These are phyloP conservation scores for Aspergillus baeticus DNA, from an alignment of 495 filamentous ascomycete species.

Conservation along the genomic window DNA sequence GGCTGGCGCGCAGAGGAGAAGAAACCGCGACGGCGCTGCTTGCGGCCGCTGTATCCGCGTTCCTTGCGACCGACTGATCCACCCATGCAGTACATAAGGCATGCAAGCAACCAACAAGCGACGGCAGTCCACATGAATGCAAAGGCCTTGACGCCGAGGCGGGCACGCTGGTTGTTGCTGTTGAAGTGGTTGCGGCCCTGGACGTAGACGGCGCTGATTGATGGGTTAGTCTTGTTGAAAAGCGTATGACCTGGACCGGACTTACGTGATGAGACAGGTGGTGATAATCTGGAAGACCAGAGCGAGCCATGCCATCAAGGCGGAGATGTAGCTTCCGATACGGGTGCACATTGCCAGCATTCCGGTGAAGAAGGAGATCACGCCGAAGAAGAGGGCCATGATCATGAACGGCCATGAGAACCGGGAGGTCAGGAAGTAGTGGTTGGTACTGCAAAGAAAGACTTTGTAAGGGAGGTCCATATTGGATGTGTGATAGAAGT, in stretches of 20 bases:
- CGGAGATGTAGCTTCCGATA: slow-evolving; percentile 60
- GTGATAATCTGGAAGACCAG: slow-evolving; percentile 62
- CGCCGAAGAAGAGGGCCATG: slow-evolving; percentile 65
- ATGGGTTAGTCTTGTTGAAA: not conserved
- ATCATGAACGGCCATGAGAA: slow-evolving; percentile 74
- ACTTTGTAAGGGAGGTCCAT: not conserved
- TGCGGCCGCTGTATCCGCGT: slow-evolving; percentile 40
- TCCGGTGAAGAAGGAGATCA: slow-evolving; percentile 57
- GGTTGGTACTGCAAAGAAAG: slow-evolving; percentile 39
- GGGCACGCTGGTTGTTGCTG: slow-evolving; percentile 52
- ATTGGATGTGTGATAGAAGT: not conserved
- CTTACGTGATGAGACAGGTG: slow-evolving; percentile 71
- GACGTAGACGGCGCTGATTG: slow-evolving; percentile 70
- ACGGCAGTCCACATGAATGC: slow-evolving; percentile 85
- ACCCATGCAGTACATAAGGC: slow-evolving; percentile 65
- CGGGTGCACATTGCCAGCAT: slow-evolving; percentile 61
- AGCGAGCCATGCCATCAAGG: slow-evolving; percentile 51
- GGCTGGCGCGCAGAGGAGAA: slow-evolving; percentile 39
- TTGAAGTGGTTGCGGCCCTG: slow-evolving; percentile 71
- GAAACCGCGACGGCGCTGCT: slow-evolving; percentile 42
- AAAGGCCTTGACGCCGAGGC: slow-evolving; percentile 70
- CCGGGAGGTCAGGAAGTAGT: slow-evolving; percentile 64
- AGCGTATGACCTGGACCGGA: too few relatives aligned
- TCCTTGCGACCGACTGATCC: slow-evolving; percentile 38
- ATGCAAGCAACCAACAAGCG: slow-evolving; percentile 66